phyloP scores from a whole-genome alignment of 306 rosid genomes.

The Coriaria nepalensis region DNA sequence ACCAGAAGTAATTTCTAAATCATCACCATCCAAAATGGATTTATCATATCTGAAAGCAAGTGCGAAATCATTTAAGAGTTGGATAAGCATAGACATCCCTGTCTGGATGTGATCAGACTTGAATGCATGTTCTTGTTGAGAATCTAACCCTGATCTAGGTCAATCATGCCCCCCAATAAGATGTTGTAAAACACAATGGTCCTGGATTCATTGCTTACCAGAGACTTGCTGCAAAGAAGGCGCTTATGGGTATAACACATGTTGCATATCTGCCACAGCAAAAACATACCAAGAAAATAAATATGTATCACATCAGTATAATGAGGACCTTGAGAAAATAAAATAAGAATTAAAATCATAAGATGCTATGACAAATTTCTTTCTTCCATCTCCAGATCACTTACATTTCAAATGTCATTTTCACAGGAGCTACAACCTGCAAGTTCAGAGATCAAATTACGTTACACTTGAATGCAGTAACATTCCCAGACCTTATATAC shows the following conservation, averaged over 20 bases:
- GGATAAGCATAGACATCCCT: too few relatives aligned
- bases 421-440: slow-evolving; percentile 89
- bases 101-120: too few relatives aligned
- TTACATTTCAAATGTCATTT: slow-evolving; percentile 93
- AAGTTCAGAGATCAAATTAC: slow-evolving; percentile 13
- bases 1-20: too few relatives aligned
- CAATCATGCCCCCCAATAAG: too few relatives aligned
- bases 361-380: neutral
- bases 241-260: slow-evolving; percentile 87
- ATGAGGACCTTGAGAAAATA: neutral
- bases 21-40: too few relatives aligned
- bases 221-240: slow-evolving; percentile 92
- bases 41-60: too few relatives aligned
- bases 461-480: too few relatives aligned
- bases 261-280: slow-evolving; percentile 70
- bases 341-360: neutral
- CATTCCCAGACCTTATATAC: too few relatives aligned
- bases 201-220: slow-evolving; percentile 43
- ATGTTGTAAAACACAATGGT: neutral
- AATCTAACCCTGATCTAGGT: too few relatives aligned
- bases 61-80: too few relatives aligned
- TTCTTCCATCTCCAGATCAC: slow-evolving; percentile 11
- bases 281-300: neutral
- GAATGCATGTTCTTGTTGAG: too few relatives aligned
- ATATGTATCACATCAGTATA: too few relatives aligned